Evolutionary conservation across 257 asterid species (phyloP), one percentile per base, ranked within the genome.

Genomic region (Verbascum thapsus): DNA sequence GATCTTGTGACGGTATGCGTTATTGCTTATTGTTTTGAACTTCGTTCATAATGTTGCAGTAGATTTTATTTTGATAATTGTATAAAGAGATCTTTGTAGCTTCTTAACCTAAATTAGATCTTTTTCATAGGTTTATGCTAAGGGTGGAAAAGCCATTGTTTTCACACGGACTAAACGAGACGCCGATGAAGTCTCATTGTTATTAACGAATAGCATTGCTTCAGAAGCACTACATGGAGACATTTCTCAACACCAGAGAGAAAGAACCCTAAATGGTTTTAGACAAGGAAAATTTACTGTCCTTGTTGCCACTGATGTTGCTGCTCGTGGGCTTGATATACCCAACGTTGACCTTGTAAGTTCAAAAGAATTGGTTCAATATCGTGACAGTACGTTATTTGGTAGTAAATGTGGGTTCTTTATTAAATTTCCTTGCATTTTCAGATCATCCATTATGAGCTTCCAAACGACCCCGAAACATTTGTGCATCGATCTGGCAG

Each of bases 401-500:
- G n/a, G n/a, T n/a, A 30, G 53, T 56, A 54, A 11, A 32, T 37
- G 22, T 59, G 12, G 30, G 39, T 63, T 41, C 51, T 17, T 58
- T 73, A 15, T 56, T 3, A 47, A 17, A 12, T 16, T 52, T 17
- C 53, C 64, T 53, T 26, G 42, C 20, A 38, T 41, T 55, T 43
- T 54, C 76, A 92, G 99, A 30, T 94, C 61, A 90, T 94, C 73
- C 99, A 94, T 77, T 90, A 94, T 48, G 99, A 94, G 75, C 90
- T 89, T 63, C 97, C 99, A 48, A 94, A 90, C 56, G 99, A 90
- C 66, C 94, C 97, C 0, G 97, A 94, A 72, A 85, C 97, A 34
- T 94, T 94, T 63, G 99, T 94, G 78, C 99, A 94, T 58, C 95
- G 97, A 26, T 94, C 99, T 59, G 97, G 99, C 43, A 90, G 96